phyloP scores from a whole-genome alignment of 257 asterid genomes.

The Jacaranda mimosifolia region DNA sequence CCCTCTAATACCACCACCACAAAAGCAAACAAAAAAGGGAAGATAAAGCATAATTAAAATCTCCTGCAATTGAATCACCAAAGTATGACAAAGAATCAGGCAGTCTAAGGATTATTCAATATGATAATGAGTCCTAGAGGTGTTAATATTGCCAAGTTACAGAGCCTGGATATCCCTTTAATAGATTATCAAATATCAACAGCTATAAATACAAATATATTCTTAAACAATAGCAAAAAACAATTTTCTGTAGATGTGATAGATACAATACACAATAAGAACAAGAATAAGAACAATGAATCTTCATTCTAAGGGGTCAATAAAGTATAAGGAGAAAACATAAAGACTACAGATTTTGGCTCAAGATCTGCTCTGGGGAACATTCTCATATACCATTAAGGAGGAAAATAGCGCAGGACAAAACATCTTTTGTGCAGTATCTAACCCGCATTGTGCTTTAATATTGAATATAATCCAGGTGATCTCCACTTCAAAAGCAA shows the following conservation, averaged over 20 bases:
- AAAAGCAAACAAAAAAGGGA: slow-evolving; percentile 18
- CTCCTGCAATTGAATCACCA: neutral
- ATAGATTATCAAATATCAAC: neutral
- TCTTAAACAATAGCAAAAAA: neutral
- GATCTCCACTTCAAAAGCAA: neutral
- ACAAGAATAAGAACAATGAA: neutral
- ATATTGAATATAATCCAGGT: neutral
- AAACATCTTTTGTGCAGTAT: neutral
- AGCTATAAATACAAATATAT: neutral
- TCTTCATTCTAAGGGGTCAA: slow-evolving; percentile 6
- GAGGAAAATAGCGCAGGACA: neutral
- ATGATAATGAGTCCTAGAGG: slow-evolving; percentile 8
- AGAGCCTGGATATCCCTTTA: neutral
- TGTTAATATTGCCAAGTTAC: neutral
- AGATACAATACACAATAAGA: neutral
- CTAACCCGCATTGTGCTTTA: neutral
- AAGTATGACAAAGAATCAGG: neutral
- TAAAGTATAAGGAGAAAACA: neutral
- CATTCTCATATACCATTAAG: neutral
- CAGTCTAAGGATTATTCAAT: neutral
- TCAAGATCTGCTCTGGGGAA: neutral
- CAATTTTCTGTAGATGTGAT: neutral
- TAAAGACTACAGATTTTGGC: neutral
- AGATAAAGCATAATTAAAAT: slow-evolving; percentile 15
- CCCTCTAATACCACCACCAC: neutral